Conservation (phyloP, 768 basidiomycete genomes). For the Leccinum broughii region DNA sequence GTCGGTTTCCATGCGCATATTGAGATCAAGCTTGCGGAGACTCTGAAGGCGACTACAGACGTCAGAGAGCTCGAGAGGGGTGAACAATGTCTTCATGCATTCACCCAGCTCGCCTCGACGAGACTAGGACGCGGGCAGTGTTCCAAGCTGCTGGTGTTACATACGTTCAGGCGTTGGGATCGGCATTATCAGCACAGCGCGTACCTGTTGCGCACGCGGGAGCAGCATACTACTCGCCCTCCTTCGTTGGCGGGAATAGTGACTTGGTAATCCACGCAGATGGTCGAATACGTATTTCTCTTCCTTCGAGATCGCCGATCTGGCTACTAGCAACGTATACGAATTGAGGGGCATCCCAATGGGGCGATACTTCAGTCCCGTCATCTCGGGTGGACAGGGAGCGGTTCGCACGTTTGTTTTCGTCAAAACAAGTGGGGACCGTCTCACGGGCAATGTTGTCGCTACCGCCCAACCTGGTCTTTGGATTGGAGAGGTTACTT, state of each 20-base stretch:
- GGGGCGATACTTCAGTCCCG: slow-evolving; percentile 64
- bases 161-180: slow-evolving; percentile 25
- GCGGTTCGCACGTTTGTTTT: slow-evolving; percentile 55
- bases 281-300: slow-evolving; percentile 69
- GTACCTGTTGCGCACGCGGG: slow-evolving; percentile 49
- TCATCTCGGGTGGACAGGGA: slow-evolving; percentile 48
- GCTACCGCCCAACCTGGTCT: slow-evolving; percentile 65
- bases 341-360: slow-evolving; percentile 58
- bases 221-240: slow-evolving; percentile 65
- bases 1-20: slow-evolving; percentile 65
- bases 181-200: slow-evolving; percentile 35
- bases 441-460: slow-evolving; percentile 60
- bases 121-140: slow-evolving; percentile 50
- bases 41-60: slow-evolving; percentile 48
- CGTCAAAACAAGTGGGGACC: slow-evolving; percentile 59
- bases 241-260: slow-evolving; percentile 44
- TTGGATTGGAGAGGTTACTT: slow-evolving; percentile 59
- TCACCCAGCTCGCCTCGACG: slow-evolving; percentile 60
- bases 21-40: slow-evolving; percentile 64
- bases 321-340: slow-evolving; percentile 43
- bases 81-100: slow-evolving; percentile 58
- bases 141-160: slow-evolving; percentile 66
- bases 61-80: slow-evolving; percentile 54
- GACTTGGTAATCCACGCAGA: slow-evolving; percentile 59
- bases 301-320: slow-evolving; percentile 62